Base-by-base conservation (phyloP, 1,139 yeast species). In the Geotrichum bryndzae region DNA sequence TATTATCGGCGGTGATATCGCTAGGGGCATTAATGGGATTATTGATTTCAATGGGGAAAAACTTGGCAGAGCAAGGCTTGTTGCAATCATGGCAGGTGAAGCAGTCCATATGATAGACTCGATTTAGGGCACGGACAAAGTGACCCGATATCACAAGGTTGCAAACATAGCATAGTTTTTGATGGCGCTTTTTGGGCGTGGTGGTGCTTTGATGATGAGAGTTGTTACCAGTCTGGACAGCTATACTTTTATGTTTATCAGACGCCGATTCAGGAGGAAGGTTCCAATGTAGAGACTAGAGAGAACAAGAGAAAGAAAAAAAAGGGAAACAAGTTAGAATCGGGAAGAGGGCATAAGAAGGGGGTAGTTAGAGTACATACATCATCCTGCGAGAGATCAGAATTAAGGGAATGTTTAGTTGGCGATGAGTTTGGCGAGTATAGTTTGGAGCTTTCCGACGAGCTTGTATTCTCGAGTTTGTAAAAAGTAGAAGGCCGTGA, bases 11-110 rank as follows among this genome's bases (percentile, higher is more conserved):
- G 27, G n/a, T 15, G 15, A 6, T 11, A 18, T 33, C 15, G 23
- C 31, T 57, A 0, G 33, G n/a, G 2, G 51, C 15, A 35, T 13
- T 35, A 13, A 35, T 35, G 41, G 41, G 41, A 51, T 67, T 63
- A 29, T 66, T 50, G 51, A 72, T 62, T 46, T 77, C 81, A 15
- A 79, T 73, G 0, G 91, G 88, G 74, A 87, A 87, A 70, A 87
- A 87, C 69, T 86, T 87, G 31, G 87, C 78, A 1, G 90, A 85
- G 68, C 97, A 89, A 64, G 84, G 87, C 35, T 80, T 79, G 2
- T 86, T 86, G 77, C 98, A 92, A 70, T 88, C 96, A 66, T 84
- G 79, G 73, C 99, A 92, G 8, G 84, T 81, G 73, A 92, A 91
- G 74, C 99, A 92, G 53, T 88, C 88, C 48, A 91, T 88, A 73